Percentiles rank a stretch among this genome's conserved stretches.
Evolutionary conservation across 257 asterid genomes (phyloP).

Genomic region (Nemophila menziesii): DNA sequence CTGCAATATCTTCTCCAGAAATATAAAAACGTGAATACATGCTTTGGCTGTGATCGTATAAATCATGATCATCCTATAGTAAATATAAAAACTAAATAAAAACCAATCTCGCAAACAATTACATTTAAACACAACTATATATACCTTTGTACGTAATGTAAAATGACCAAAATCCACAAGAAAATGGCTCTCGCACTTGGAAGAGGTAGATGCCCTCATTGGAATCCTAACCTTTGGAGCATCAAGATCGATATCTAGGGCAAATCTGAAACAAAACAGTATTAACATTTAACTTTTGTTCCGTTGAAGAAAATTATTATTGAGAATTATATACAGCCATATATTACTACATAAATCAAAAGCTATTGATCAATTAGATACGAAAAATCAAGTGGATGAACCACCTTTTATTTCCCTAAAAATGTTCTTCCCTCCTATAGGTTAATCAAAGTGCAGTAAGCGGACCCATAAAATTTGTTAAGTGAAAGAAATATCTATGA

Average conservation of each 20-base stretch:
- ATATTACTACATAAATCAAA: not conserved
- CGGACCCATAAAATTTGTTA: too few species aligned
- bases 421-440: too few species aligned
- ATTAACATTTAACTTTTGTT: not conserved
- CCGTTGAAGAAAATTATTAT: not conserved
- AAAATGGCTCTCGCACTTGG: slow-evolving; percentile 57
- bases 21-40: slow-evolving; percentile 81
- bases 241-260: slow-evolving; percentile 97
- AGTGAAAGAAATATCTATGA: too few species aligned
- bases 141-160: slow-evolving; percentile 80
- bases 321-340: not conserved
- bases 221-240: slow-evolving; percentile 99
- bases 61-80: slow-evolving; percentile 54
- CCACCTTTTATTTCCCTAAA: too few species aligned
- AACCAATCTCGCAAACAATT: slow-evolving; percentile 9
- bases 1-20: slow-evolving; percentile 93
- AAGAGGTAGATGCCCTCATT: slow-evolving; percentile 40
- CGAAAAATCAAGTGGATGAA: too few species aligned
- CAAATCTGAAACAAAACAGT: slow-evolving; percentile 42
- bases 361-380: not conserved
- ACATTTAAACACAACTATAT: slow-evolving; percentile 9
- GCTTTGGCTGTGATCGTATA: slow-evolving; percentile 50
- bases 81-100: slow-evolving; percentile 14
- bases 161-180: slow-evolving; percentile 91
- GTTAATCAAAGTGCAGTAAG: too few species aligned